Evolutionary conservation across 371 early-diverging fungal species (phyloP).

Genomic region (Circinella minor): DNA sequence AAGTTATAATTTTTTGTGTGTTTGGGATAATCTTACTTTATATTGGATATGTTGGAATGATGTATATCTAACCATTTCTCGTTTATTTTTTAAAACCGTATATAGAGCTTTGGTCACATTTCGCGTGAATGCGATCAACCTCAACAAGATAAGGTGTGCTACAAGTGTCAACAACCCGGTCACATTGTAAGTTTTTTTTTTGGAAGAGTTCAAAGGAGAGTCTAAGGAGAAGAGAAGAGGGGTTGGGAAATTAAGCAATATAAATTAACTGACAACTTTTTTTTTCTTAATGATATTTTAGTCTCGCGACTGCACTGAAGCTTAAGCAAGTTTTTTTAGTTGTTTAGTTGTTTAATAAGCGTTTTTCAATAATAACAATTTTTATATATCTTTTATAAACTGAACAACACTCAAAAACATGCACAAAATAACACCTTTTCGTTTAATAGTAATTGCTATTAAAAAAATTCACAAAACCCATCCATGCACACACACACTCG

Average conservation of each 20-base stretch:
- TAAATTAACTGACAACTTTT: background rate
- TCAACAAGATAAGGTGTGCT: constrained; percentile 59
- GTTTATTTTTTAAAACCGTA: background rate
- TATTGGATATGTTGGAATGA: too few species aligned
- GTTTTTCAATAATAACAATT: too few species aligned
- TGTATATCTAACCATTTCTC: too few species aligned
- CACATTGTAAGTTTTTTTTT: constrained; percentile 43
- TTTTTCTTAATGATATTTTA: constrained; percentile 1
- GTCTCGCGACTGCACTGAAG: constrained; percentile 33
- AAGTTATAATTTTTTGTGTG: constrained; percentile 12
- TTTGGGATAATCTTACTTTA: too few species aligned
- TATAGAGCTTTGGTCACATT: constrained; percentile 48
- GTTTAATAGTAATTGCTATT: too few species aligned
- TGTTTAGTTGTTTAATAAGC: background rate
- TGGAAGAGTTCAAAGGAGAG: background rate
- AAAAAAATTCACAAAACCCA: background rate
- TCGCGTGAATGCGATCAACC: constrained; percentile 53
- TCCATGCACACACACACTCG: background rate
- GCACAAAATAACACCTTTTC: too few species aligned
- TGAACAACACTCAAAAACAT: too few species aligned
- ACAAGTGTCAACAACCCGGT: constrained; percentile 67
- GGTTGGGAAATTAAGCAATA: too few species aligned
- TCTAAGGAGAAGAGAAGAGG: too few species aligned
- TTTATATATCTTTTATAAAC: too few species aligned
- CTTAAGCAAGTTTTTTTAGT: constrained; percentile 9